A percentile compares a stretch with the other conserved stretches of the same genome.
Evolutionary conservation across 2,329 filamentous ascomycete genomes (phyloP).

Genomic region (Rhynchosporium secalis): DNA sequence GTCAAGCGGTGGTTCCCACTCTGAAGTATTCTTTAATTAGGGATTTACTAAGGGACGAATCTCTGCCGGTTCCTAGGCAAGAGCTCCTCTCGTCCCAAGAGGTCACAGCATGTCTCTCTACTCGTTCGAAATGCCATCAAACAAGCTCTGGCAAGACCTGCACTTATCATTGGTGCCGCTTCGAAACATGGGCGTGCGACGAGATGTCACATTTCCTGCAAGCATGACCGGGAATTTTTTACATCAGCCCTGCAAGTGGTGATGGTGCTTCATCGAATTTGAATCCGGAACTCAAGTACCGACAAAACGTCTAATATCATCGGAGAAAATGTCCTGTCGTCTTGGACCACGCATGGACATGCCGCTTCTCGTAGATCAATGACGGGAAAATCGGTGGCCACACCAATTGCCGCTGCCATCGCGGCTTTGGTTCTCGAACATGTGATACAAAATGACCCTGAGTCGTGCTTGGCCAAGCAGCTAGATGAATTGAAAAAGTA

Average conservation of each 20-base stretch:
- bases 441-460: slow-evolving; percentile 17
- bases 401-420: slow-evolving; percentile 32
- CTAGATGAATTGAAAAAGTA: slow-evolving; percentile 15
- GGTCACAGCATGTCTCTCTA: background rate
- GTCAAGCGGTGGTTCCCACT: no score
- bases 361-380: slow-evolving; percentile 1
- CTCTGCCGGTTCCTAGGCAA: no score
- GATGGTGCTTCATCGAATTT: slow-evolving; percentile 23
- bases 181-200: slow-evolving; percentile 25
- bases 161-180: slow-evolving; percentile 29
- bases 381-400: slow-evolving; percentile 35
- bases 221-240: slow-evolving; percentile 23
- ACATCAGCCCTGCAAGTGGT: slow-evolving; percentile 25
- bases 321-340: slow-evolving; percentile 31
- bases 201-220: slow-evolving; percentile 27
- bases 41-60: no score
- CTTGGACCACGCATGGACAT: slow-evolving; percentile 24
- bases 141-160: slow-evolving; percentile 16
- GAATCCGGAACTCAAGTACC: slow-evolving; percentile 25
- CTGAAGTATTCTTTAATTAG: no score
- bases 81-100: no score
- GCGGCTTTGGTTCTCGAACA: slow-evolving; percentile 32
- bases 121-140: slow-evolving; percentile 17
- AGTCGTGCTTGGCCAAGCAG: slow-evolving; percentile 7
- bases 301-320: slow-evolving; percentile 32